Conservation (phyloP, 2,329 filamentous ascomycete genomes). For the Aspergillus luchuensis region DNA sequence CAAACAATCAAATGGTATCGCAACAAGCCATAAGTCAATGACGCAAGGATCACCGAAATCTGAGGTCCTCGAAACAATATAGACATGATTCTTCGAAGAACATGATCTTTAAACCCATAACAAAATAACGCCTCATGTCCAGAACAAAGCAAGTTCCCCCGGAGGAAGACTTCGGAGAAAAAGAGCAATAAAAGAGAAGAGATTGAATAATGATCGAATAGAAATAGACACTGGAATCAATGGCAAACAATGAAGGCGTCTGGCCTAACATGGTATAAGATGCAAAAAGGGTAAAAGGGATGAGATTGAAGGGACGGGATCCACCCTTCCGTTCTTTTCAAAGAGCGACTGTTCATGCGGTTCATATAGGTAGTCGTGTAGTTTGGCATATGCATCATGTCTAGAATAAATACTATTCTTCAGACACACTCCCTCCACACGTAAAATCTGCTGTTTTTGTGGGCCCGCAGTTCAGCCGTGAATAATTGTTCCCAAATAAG, state of each 20-base stretch:
- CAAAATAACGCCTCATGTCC: conserved; percentile 16
- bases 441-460: neutral
- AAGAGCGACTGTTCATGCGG: conserved; percentile 20
- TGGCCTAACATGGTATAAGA: conserved; percentile 4
- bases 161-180: conserved; percentile 9
- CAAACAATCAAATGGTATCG: conserved; percentile 24
- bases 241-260: neutral
- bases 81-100: conserved; percentile 15
- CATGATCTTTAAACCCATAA: conserved; percentile 10
- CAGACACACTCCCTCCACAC: neutral
- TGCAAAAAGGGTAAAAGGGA: neutral
- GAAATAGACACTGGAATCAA: conserved; percentile 1
- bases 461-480: neutral
- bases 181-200: conserved; percentile 10
- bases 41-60: conserved; percentile 14
- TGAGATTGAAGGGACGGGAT: conserved; percentile 3
- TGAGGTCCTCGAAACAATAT: conserved; percentile 11
- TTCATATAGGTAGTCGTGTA: conserved; percentile 25
- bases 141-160: neutral
- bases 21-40: conserved; percentile 16
- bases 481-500: neutral
- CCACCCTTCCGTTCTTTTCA: conserved; percentile 5
- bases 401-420: conserved; percentile 10
- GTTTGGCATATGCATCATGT: conserved; percentile 26
- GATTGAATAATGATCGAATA: conserved; percentile 1